These are phyloP conservation scores for Grifola frondosa DNA, from an alignment of 1,284 basidiomycete genomes.

Conservation along the genomic window DNA sequence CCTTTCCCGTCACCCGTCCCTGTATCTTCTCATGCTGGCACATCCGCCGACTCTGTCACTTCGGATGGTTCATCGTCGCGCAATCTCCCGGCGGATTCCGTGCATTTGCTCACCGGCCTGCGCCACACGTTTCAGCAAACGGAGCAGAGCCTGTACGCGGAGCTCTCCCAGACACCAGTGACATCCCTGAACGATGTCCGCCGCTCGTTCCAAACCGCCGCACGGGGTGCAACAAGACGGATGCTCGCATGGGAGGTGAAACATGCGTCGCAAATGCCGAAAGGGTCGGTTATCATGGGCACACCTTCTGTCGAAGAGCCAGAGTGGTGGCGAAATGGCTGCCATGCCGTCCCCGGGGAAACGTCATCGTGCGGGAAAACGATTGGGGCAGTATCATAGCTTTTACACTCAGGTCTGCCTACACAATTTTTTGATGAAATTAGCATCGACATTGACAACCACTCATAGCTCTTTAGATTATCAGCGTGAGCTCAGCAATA, in stretches of 20 bases:
- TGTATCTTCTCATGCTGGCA: background rate
- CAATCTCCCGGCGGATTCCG: slow-evolving; percentile 32
- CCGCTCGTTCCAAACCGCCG: slow-evolving; percentile 50
- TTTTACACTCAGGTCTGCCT: slow-evolving; percentile 65
- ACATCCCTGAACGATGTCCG: slow-evolving; percentile 62
- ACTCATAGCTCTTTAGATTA: slow-evolving; percentile 56
- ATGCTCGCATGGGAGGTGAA: slow-evolving; percentile 65
- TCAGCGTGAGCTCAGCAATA: slow-evolving; percentile 51
- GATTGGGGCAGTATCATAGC: slow-evolving; percentile 78
- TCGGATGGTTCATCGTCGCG: slow-evolving; percentile 13
- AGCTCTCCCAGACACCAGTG: slow-evolving; percentile 47
- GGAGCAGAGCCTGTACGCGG: slow-evolving; percentile 57
- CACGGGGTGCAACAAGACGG: slow-evolving; percentile 48
- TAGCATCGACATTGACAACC: background rate
- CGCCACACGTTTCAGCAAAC: slow-evolving; percentile 55
- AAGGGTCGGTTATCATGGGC: slow-evolving; percentile 22
- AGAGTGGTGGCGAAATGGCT: slow-evolving; percentile 59
- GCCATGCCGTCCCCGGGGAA: slow-evolving; percentile 68
- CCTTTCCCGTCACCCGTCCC: slow-evolving; percentile 7
- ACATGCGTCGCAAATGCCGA: slow-evolving; percentile 38
- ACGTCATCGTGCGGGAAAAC: slow-evolving; percentile 64
- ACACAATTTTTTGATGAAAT: background rate
- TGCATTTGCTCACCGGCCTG: slow-evolving; percentile 47
- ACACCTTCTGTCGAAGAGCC: slow-evolving; percentile 46
- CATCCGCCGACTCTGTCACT: slow-evolving; percentile 3